Base-by-base conservation (phyloP, 208 protist species). In the Zelonia costaricensis region DNA sequence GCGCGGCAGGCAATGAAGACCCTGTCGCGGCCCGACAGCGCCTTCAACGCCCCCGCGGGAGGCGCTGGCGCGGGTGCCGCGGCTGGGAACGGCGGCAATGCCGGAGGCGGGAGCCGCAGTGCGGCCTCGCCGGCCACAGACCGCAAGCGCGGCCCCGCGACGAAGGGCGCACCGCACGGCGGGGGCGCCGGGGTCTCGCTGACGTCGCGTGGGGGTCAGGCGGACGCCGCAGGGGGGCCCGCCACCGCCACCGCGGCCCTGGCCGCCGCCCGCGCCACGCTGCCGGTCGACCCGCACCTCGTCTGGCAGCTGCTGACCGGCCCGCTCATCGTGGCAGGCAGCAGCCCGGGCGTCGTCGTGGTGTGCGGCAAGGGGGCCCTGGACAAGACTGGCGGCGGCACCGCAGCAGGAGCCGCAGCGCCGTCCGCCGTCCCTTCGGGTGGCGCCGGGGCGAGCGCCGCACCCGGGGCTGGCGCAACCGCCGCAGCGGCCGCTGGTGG, bases 1-100 rank as follows among this genome's bases (percentile, higher is more conserved):
- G 66, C 66, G 9, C 33, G 44, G n/a, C 58, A 66, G 44, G 66
- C 54, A 23, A 73, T 73, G 58, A 9, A 25, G 35, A 4, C 18
- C 36, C 47, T 61, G 49, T 48, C 47, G 16, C 58, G 57, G 4
- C 61, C 60, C 2, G 51, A 13, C 16, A 57, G 27, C 22, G 43
- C 23, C 22, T n/a, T 25, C 1, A 23, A 25, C 43, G 36, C 36
- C 9, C n/a, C 43, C n/a, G 22, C 15, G 39, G 45, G 20, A 52
- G 18, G 33, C 18, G 13, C 4, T 6, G n/a, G 6, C 12, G 45
- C 22, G 44, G 28, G 9, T 36, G 45, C 23, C 31, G 28, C 2
- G 44, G 45, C n/a, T n/a, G 16, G 20, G 1, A 46, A 22, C 43
- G 23, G 22, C 15, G 39, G 45, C 28, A 52, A 13, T 47, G 30